These are phyloP conservation scores for Veloporphyrellus conicus DNA, from an alignment of 1,284 basidiomycete species.

Conservation along the genomic window DNA sequence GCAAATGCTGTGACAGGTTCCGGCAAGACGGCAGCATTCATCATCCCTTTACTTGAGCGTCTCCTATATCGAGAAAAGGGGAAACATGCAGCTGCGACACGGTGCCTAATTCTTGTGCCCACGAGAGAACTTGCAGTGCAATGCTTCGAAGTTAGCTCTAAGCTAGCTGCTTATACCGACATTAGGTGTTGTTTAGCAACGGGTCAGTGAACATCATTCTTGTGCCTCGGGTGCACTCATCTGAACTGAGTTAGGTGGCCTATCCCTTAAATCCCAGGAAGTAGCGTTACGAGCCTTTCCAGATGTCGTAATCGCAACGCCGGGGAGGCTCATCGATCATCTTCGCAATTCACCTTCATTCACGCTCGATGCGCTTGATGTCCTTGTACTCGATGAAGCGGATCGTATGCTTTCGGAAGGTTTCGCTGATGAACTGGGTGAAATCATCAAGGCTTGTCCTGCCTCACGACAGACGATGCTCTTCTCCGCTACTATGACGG, in stretches of 20 bases:
- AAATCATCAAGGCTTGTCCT: conserved; percentile 91
- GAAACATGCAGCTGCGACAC: conserved; percentile 82
- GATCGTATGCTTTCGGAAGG: conserved; percentile 98
- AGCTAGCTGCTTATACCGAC: conserved; percentile 83
- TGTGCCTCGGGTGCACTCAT: conserved; percentile 14
- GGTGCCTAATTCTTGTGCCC: conserved; percentile 89
- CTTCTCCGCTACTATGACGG: conserved; percentile 98
- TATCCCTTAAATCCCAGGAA: conserved; percentile 91
- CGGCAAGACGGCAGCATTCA: conserved; percentile 95
- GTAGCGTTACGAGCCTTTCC: conserved; percentile 78
- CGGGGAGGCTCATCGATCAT: conserved; percentile 94
- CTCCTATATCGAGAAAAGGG: conserved; percentile 85
- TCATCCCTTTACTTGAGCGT: conserved; percentile 90
- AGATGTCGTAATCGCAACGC: conserved; percentile 92
- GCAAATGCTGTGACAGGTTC: conserved; percentile 94
- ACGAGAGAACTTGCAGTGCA: conserved; percentile 94
- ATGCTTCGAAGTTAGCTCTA: conserved; percentile 87
- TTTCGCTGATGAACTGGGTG: conserved; percentile 91
- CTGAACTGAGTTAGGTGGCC: conserved; percentile 56
- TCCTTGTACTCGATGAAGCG: conserved; percentile 94
- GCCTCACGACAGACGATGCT: conserved; percentile 92
- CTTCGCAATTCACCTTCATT: conserved; percentile 94
- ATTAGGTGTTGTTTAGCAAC: conserved; percentile 85
- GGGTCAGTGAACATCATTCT: conserved; percentile 43
- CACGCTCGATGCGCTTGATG: conserved; percentile 88